Evolutionary conservation across 305 asterid genomes (phyloP), one percentile per base, ranked within the genome.

Genomic region (Fraxinus greggii): DNA sequence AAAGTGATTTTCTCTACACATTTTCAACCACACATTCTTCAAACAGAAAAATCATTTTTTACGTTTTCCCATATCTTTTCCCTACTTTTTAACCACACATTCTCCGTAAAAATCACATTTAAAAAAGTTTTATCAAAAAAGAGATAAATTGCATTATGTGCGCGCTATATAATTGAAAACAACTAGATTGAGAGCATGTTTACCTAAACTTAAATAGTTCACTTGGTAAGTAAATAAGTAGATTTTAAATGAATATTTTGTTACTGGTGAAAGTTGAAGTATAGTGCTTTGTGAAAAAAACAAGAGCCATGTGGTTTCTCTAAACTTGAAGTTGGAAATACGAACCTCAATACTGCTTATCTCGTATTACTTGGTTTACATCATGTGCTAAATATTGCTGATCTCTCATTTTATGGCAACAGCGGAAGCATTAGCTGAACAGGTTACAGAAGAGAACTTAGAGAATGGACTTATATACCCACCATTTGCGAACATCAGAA

Each of bases 391-490:
- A 69, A 31, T 69, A 69, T 69, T 36, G 29, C 65, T 26, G 48
- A 24, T n/a, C 63, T 38, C 72, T 82, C 84, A 26, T 69, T 83
- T 81, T 61, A 72, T 79, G 59, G 77, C 72, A 88, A 89, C 95
- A 96, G 99, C 99, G 86, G 98, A 96, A 90, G 95, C 99, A 82
- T 86, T 96, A 79, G 97, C 98, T 8, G 95, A 88, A 19, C 92
- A 96, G 86, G 98, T 96, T 74, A 91, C 91, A 77, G 92, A 90
- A 83, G 97, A 94, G 84, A 89, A 96, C 83, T 88, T 94, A 2
- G 94, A 91, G 72, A 94, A 90, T 59, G 99, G 99, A 54, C 95
- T 94, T 77, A 85, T 96, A 72, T 96, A 93, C 85, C 99, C 98
- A 0, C 98, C 98, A 54, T 91, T 96, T 77, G 26, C 98, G 7